These are phyloP conservation scores for Buddleja alternifolia DNA, from an alignment of 257 asterid genomes.

Conservation along the genomic window DNA sequence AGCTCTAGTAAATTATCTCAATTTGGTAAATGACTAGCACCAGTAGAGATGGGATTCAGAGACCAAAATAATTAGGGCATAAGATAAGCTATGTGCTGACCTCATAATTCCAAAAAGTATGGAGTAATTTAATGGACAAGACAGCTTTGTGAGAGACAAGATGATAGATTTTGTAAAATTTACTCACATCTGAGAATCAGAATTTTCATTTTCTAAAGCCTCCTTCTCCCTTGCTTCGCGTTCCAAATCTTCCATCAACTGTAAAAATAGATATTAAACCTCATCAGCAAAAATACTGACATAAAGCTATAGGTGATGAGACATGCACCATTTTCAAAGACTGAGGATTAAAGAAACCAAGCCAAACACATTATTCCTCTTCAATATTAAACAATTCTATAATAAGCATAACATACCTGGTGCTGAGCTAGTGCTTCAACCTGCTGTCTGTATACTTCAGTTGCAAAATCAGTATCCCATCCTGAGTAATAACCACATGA, in stretches of 20 bases:
- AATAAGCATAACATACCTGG: constrained; percentile 58
- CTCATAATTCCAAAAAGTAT: constrained; percentile 3
- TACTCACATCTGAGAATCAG: constrained; percentile 67
- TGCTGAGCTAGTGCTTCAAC: constrained; percentile 90
- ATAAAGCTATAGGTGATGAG: neutral
- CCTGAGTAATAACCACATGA: constrained; percentile 51
- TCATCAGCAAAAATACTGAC: constrained; percentile 23
- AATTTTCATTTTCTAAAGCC: constrained; percentile 68
- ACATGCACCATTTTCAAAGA: constrained; percentile 3
- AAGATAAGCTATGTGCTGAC: constrained; percentile 2
- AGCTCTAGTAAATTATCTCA: neutral
- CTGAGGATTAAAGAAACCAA: constrained; percentile 10
- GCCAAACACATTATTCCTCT: constrained; percentile 6
- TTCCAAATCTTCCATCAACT: constrained; percentile 88
- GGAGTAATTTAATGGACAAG: constrained; percentile 4
- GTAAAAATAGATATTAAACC: constrained; percentile 29
- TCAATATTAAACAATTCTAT: constrained; percentile 16
- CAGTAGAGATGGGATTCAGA: neutral
- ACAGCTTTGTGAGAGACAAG: constrained; percentile 10
- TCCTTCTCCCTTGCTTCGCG: constrained; percentile 91
- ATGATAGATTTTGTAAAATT: neutral
- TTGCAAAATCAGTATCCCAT: constrained; percentile 98
- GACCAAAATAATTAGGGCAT: neutral
- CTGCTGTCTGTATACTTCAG: constrained; percentile 90
- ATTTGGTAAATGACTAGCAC: constrained; percentile 5